Percentiles rank a stretch among this genome's conserved stretches.
These are phyloP conservation scores for Neoscytalidium dimidiatum DNA, from an alignment of 2,329 filamentous ascomycete species.

Conservation along the genomic window DNA sequence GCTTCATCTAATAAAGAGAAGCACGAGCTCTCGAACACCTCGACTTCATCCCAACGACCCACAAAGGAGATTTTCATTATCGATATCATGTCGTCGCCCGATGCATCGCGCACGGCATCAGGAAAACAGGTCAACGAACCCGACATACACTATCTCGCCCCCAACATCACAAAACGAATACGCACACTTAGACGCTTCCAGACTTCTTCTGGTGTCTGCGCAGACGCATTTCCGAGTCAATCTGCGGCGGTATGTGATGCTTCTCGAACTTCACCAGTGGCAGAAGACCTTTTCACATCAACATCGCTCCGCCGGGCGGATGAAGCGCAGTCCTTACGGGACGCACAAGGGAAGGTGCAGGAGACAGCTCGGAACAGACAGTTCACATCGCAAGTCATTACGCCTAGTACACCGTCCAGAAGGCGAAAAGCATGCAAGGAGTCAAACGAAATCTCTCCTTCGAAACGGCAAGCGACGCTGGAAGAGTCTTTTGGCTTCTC, in stretches of 20 bases:
- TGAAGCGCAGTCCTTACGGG: not conserved
- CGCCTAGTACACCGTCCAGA: not conserved
- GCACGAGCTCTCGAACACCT: not conserved
- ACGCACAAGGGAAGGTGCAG: not conserved
- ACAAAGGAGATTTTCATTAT: not conserved
- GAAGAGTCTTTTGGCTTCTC: not conserved
- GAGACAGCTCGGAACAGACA: not conserved
- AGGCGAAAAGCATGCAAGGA: not conserved
- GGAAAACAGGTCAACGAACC: not conserved
- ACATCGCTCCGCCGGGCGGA: not conserved
- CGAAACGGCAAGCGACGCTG: constrained; percentile 3
- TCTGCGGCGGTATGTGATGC: not conserved
- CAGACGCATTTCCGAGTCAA: not conserved
- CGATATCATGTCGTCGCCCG: constrained; percentile 2
- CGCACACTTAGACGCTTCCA: not conserved
- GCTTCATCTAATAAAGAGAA: not conserved
- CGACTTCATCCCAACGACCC: not conserved
- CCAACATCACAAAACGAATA: constrained; percentile 12
- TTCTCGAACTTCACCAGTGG: not conserved
- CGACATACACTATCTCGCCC: constrained; percentile 12
- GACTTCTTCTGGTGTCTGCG: not conserved
- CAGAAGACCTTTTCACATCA: not conserved
- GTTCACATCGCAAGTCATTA: not conserved
- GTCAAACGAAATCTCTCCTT: not conserved
- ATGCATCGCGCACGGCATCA: not conserved